A percentile compares a stretch with the other conserved stretches of the same genome.
Conservation (phyloP, 257 asterid species). For the Solanum chilense region DNA sequence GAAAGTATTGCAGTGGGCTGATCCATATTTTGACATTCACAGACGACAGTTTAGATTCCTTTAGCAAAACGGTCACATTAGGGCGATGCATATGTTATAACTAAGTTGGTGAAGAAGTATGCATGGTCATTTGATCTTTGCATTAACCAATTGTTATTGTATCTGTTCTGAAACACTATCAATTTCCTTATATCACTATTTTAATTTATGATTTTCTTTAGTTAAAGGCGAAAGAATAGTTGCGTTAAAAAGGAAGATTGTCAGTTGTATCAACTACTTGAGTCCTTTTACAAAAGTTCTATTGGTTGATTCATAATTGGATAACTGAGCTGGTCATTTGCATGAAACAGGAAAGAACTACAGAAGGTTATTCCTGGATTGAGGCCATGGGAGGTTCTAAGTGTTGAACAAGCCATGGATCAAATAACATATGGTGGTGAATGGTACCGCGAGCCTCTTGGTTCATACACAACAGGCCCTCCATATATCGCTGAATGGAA, state of each 20-base stretch:
- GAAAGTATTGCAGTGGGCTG: not conserved
- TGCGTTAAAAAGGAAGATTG: not conserved
- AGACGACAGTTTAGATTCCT: not conserved
- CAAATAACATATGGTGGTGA: slow-evolving; percentile 66
- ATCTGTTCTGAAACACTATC: not conserved
- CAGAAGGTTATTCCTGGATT: slow-evolving; percentile 67
- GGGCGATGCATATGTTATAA: not conserved
- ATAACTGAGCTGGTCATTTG: not conserved
- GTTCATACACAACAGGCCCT: slow-evolving; percentile 82
- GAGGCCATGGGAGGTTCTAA: slow-evolving; percentile 98
- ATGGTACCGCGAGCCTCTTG: slow-evolving; percentile 91
- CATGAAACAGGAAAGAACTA: slow-evolving; percentile 58
- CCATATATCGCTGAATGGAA: slow-evolving; percentile 70
- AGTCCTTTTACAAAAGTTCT: not conserved
- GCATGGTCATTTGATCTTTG: not conserved
- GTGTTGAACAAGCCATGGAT: slow-evolving; percentile 97
- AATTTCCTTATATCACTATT: not conserved
- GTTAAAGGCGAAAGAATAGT: not conserved
- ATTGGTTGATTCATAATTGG: not conserved
- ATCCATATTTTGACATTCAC: not conserved
- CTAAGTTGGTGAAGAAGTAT: not conserved
- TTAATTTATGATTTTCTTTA: not conserved
- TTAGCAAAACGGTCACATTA: not conserved
- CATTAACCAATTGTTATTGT: not conserved
- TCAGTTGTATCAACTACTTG: not conserved